Evolutionary conservation across 2,329 filamentous ascomycete species (phyloP).

Genomic region (Pseudopyricularia cyperi): DNA sequence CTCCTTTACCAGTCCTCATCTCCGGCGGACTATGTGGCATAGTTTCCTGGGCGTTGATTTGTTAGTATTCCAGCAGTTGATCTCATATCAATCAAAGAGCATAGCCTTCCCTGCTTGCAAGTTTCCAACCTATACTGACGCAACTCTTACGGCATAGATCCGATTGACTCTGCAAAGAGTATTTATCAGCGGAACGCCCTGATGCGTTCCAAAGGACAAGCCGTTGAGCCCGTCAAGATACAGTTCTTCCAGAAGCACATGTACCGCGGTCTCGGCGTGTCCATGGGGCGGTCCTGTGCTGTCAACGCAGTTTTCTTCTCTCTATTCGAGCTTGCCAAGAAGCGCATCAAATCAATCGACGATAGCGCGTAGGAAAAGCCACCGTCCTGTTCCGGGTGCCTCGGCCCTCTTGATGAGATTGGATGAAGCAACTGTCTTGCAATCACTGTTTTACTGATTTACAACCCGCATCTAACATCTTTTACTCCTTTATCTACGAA

Average conservation of each 20-base stretch:
- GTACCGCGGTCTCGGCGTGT: slow-evolving; percentile 74
- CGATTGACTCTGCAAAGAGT: slow-evolving; percentile 72
- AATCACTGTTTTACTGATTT: background rate
- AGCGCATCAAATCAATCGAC: slow-evolving; percentile 43
- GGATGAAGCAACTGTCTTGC: background rate
- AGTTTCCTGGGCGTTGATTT: slow-evolving; percentile 67
- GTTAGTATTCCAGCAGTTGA: slow-evolving; percentile 30
- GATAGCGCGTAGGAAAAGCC: slow-evolving; percentile 15
- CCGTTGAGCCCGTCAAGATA: slow-evolving; percentile 57
- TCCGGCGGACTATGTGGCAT: slow-evolving; percentile 74
- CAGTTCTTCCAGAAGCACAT: slow-evolving; percentile 65
- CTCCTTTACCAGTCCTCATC: slow-evolving; percentile 63
- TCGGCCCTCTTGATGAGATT: background rate
- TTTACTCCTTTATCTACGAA: background rate
- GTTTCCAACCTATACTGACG: slow-evolving; percentile 9
- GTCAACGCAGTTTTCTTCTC: slow-evolving; percentile 88
- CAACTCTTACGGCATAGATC: slow-evolving; percentile 29
- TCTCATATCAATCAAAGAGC: background rate
- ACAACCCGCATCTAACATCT: background rate
- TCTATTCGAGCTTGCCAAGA: slow-evolving; percentile 74
- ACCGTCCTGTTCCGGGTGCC: background rate
- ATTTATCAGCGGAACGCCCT: slow-evolving; percentile 76
- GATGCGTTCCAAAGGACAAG: slow-evolving; percentile 52
- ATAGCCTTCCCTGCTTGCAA: background rate
- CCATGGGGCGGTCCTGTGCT: slow-evolving; percentile 68